These are phyloP conservation scores for Trypanosoma boissoni DNA, from an alignment of 208 protist species.

Conservation along the genomic window DNA sequence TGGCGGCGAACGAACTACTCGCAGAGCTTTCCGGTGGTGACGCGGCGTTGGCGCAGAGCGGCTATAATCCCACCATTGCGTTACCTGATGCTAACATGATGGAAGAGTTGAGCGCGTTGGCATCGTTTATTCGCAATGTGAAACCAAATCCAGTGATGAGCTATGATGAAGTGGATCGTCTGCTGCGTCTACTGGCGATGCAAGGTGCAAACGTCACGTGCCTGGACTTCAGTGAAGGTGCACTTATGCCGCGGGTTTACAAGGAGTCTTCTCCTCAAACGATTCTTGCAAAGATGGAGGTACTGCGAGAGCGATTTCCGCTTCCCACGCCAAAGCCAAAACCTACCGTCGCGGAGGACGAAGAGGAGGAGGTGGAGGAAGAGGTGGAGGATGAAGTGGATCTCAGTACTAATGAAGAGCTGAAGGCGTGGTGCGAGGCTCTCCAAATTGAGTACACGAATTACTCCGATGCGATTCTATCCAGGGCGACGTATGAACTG, in stretches of 20 bases:
- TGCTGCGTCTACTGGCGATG: constrained; percentile 40
- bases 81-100: constrained; percentile 39
- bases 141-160: constrained; percentile 48
- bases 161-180: constrained; percentile 59
- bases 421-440: constrained; percentile 49
- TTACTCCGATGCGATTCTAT: constrained; percentile 52
- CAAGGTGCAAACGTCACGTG: constrained; percentile 19
- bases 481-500: constrained; percentile 57
- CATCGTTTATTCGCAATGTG: constrained; percentile 43
- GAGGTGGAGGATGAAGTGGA: constrained; percentile 33
- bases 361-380: constrained; percentile 32
- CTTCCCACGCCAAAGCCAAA: constrained; percentile 35
- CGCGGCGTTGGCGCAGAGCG: constrained; percentile 21
- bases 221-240: constrained; percentile 35
- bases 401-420: constrained; percentile 49
- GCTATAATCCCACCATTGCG: constrained; percentile 37
- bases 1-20: constrained; percentile 8
- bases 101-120: constrained; percentile 32
- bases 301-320: constrained; percentile 56
- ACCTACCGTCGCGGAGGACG: constrained; percentile 1
- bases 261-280: constrained; percentile 33
- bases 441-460: constrained; percentile 54
- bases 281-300: constrained; percentile 43
- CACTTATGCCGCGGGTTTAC: constrained; percentile 33
- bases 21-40: constrained; percentile 13